Evolutionary conservation across 192 early-diverging fungal genomes (phyloP), one percentile per base, ranked within the genome.

Genomic region (Polychytrium aggregatum): DNA sequence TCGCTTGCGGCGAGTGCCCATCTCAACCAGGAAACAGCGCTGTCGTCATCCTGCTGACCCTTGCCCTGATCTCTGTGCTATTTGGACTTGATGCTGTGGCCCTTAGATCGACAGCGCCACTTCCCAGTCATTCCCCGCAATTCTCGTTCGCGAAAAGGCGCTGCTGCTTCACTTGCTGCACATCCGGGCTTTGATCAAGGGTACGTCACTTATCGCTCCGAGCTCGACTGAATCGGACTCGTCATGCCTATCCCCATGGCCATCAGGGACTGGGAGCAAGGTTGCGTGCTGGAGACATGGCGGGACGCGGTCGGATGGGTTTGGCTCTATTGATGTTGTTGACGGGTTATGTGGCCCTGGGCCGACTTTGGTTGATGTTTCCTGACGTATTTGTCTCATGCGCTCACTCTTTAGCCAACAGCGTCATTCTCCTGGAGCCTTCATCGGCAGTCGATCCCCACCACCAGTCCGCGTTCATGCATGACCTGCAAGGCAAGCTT

Each of bases 151-250:
- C 9, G 61, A 77, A 0, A 78, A 84, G 34, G 82, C 87, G 0
- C 86, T 93, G 44, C 60, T 93, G 1, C 71, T 91, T 27, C 91
- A 93, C 44, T 60, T 93, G 29, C 70, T 75, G 26, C 81, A 91
- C 46, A 80, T 88, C 44, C 72, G 81, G 36, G 90, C 87, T 14
- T 59, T 93, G 24, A 79, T 93, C 38, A 82, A 84, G 50, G 79
- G 66, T 68, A 35, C 2, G 24, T 44, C 24, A 25, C 7, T 28
- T 54, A 37, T n/a, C n/a, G 2, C 16, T 16, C 46, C 28, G 13
- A 34, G n/a, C n/a, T n/a, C n/a, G n/a, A n/a, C n/a, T n/a, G n/a
- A n/a, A n/a, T n/a, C n/a, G n/a, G n/a, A n/a, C n/a, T n/a, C n/a
- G n/a, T n/a, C n/a, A n/a, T n/a, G n/a, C n/a, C n/a, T n/a, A n/a